These are phyloP conservation scores for Lactarius indigo DNA, from an alignment of 768 basidiomycete genomes.

Conservation along the genomic window DNA sequence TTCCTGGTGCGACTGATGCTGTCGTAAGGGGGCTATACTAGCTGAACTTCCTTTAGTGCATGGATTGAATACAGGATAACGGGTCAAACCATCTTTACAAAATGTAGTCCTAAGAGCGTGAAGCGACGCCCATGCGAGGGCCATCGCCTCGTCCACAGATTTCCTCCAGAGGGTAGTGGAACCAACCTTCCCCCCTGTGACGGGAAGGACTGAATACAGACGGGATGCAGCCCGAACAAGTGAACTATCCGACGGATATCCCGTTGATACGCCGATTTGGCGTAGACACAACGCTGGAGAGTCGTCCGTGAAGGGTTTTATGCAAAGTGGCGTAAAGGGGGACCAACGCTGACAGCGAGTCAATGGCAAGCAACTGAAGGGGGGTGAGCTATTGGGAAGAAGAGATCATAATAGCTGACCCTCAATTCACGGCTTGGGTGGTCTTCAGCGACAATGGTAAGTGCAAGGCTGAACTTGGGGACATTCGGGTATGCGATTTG, in stretches of 20 bases:
- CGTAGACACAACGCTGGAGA: slow-evolving; percentile 54
- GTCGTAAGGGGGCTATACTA: slow-evolving; percentile 24
- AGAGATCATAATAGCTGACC: slow-evolving; percentile 36
- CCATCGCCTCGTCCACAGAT: slow-evolving; percentile 64
- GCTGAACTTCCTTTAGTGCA: slow-evolving; percentile 7
- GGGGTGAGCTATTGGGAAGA: slow-evolving; percentile 1
- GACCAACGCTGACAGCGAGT: slow-evolving; percentile 53
- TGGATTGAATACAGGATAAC: neutral
- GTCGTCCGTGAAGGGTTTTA: slow-evolving; percentile 47
- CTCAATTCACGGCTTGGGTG: slow-evolving; percentile 49
- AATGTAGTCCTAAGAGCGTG: slow-evolving; percentile 58
- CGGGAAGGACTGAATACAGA: slow-evolving; percentile 61
- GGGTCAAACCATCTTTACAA: slow-evolving; percentile 40
- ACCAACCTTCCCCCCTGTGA: slow-evolving; percentile 77
- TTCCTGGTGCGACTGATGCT: slow-evolving; percentile 29
- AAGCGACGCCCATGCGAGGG: slow-evolving; percentile 64
- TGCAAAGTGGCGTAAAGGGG: slow-evolving; percentile 65
- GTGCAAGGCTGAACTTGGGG: slow-evolving; percentile 60
- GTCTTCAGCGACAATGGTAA: slow-evolving; percentile 55
- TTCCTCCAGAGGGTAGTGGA: slow-evolving; percentile 71
- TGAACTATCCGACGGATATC: slow-evolving; percentile 37
- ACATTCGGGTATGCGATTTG: slow-evolving; percentile 71
- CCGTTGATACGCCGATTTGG: slow-evolving; percentile 53
- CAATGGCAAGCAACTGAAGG: slow-evolving; percentile 42
- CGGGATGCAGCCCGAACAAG: slow-evolving; percentile 48